Conservation (phyloP, 768 basidiomycete genomes). For the Filobasidium wieringae region DNA sequence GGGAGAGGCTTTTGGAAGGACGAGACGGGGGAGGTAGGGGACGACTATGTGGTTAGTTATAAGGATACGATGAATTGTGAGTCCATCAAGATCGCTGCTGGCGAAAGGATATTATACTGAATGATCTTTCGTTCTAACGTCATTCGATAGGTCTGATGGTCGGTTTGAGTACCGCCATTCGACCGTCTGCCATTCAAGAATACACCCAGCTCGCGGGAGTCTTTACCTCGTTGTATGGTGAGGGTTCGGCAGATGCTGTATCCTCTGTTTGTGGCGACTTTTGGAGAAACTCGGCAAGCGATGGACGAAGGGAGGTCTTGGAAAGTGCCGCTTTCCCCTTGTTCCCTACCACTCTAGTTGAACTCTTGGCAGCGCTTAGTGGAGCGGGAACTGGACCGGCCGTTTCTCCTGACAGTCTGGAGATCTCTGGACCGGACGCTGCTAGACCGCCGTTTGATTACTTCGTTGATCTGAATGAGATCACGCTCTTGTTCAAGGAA, state of each 20-base stretch:
- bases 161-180: not conserved
- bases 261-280: conserved; percentile 6
- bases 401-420: not conserved
- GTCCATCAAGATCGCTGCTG: not conserved
- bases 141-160: not conserved
- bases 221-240: not conserved
- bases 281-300: conserved; percentile 6
- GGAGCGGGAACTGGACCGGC: not conserved
- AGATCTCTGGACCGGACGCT: not conserved
- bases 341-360: not conserved
- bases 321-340: conserved; percentile 1
- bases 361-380: not conserved
- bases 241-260: not conserved
- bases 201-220: not conserved
- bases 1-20: conserved; percentile 7
- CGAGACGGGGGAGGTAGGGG: not conserved
- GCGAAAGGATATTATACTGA: not conserved
- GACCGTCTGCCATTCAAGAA: not conserved
- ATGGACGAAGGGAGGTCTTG: conserved; percentile 3
- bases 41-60: conserved; percentile 2
- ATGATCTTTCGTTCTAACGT: not conserved
- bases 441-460: not conserved
- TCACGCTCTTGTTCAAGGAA: not conserved
- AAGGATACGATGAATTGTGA: conserved; percentile 12
- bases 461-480: not conserved